Conservation (phyloP, 768 basidiomycete genomes). For the Boletus reticulatus region DNA sequence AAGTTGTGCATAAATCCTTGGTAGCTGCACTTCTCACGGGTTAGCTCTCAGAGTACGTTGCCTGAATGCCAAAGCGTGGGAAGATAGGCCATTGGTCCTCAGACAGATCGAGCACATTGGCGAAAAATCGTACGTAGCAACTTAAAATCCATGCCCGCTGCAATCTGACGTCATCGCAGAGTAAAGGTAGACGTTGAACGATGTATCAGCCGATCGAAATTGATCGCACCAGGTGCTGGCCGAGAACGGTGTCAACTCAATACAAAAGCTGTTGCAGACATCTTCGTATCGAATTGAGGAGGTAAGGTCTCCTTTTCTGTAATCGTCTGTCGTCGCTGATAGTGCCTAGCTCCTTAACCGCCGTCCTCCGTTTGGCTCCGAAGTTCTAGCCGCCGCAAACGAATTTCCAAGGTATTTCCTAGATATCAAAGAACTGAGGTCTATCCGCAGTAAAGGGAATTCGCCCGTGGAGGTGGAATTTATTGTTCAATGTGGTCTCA, state of each 20-base stretch:
- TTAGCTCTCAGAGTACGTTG: constrained; percentile 59
- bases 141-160: not conserved
- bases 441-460: constrained; percentile 43
- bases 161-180: constrained; percentile 12
- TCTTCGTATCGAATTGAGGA: constrained; percentile 62
- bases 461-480: constrained; percentile 58
- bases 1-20: constrained; percentile 21
- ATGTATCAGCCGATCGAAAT: not conserved
- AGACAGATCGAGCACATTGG: constrained; percentile 90
- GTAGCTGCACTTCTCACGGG: not conserved
- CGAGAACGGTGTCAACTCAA: constrained; percentile 64
- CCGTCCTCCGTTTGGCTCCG: constrained; percentile 68
- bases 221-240: constrained; percentile 60
- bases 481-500: constrained; percentile 54
- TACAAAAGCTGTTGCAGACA: constrained; percentile 54
- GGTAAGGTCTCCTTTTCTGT: constrained; percentile 34
- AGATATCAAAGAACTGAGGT: constrained; percentile 44
- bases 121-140: constrained; percentile 73
- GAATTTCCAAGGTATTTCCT: constrained; percentile 69
- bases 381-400: constrained; percentile 56
- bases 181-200: constrained; percentile 20
- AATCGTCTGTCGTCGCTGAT: constrained; percentile 1
- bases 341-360: constrained; percentile 64
- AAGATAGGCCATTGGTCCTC: constrained; percentile 79
- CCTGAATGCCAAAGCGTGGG: constrained; percentile 86